phyloP scores from a whole-genome alignment of 2,329 filamentous ascomycete species.

The Ophiocordyceps sinensis region DNA sequence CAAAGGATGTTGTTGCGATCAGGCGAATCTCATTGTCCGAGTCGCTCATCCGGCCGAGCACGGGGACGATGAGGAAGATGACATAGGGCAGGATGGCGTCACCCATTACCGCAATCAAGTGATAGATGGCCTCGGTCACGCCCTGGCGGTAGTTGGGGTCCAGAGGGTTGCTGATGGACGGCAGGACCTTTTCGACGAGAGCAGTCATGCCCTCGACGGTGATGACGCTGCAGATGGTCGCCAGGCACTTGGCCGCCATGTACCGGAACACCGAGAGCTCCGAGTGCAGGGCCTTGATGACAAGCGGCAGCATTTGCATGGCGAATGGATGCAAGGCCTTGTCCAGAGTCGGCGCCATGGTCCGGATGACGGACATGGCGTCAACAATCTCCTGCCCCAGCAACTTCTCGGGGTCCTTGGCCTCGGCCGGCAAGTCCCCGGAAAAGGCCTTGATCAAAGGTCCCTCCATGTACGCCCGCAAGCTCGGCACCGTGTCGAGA shows the following conservation, averaged over 20 bases:
- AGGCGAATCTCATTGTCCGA: conserved; percentile 91
- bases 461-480: conserved; percentile 66
- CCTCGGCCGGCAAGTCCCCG: conserved; percentile 54
- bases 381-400: conserved; percentile 90
- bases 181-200: conserved; percentile 82
- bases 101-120: conserved; percentile 96
- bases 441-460: conserved; percentile 65
- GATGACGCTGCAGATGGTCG: conserved; percentile 93
- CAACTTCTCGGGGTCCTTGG: conserved; percentile 56
- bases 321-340: conserved; percentile 63
- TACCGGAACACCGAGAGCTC: conserved; percentile 87
- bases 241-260: conserved; percentile 92
- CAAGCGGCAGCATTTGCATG: conserved; percentile 66
- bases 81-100: conserved; percentile 93
- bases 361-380: conserved; percentile 81
- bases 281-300: conserved; percentile 79
- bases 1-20: conserved; percentile 91
- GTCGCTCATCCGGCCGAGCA: conserved; percentile 95
- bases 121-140: conserved; percentile 88
- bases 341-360: conserved; percentile 82
- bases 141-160: conserved; percentile 86
- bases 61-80: conserved; percentile 95
- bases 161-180: conserved; percentile 78
- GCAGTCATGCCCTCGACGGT: conserved; percentile 92
- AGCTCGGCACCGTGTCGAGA: conserved; percentile 70